Evolutionary conservation across 2,329 filamentous ascomycete genomes (phyloP).

Genomic region (Cladosporium sp.): DNA sequence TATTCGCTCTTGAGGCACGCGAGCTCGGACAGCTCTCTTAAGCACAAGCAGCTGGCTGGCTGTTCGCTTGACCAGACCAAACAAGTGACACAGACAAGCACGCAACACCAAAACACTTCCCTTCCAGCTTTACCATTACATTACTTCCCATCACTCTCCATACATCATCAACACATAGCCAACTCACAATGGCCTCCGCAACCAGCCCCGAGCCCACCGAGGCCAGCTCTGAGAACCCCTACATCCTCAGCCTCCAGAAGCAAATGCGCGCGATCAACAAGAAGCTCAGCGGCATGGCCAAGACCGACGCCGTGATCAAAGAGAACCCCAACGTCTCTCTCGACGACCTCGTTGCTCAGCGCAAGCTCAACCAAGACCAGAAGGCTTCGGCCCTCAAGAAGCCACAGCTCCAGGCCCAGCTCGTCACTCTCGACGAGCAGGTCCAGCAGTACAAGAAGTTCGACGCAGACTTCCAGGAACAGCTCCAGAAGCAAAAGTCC

Average conservation of each 20-base stretch:
- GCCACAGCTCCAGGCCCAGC: slow-evolving; percentile 67
- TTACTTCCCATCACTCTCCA: background rate
- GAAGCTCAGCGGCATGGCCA: slow-evolving; percentile 79
- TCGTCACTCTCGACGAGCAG: slow-evolving; percentile 73
- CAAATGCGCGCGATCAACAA: slow-evolving; percentile 90
- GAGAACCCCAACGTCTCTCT: slow-evolving; percentile 71
- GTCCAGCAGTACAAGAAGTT: slow-evolving; percentile 73
- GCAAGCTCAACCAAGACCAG: slow-evolving; percentile 79
- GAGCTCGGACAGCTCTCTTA: slow-evolving; percentile 3
- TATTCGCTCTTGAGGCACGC: background rate
- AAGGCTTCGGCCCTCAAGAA: slow-evolving; percentile 77
- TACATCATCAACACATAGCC: background rate
- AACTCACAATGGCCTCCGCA: slow-evolving; percentile 19
- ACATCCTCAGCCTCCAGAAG: slow-evolving; percentile 90
- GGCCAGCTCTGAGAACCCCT: slow-evolving; percentile 68
- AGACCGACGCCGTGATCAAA: slow-evolving; percentile 69
- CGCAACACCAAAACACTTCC: background rate
- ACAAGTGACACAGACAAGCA: background rate
- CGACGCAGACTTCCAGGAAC: slow-evolving; percentile 69
- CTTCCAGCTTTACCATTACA: background rate
- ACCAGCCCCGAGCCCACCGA: slow-evolving; percentile 48
- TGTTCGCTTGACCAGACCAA: background rate
- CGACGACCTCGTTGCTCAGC: slow-evolving; percentile 69
- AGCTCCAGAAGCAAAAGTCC: slow-evolving; percentile 60
- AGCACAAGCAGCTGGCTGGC: background rate